phyloP scores from a whole-genome alignment of 2,329 filamentous ascomycete species.

The Aotearoamyces nothofagi region DNA sequence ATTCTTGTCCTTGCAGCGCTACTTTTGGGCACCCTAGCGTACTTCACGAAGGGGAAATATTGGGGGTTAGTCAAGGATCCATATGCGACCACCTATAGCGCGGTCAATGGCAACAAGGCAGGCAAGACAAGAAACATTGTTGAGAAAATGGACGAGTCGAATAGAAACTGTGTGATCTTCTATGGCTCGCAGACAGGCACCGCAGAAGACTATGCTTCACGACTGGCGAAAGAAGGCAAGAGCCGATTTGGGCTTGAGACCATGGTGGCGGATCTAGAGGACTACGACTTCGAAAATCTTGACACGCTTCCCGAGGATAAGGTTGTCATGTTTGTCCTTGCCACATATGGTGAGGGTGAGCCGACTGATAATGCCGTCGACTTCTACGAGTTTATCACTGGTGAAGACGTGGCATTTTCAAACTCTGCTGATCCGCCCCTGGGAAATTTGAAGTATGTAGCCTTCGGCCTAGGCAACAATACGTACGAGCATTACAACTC shows the following conservation, averaged over 20 bases:
- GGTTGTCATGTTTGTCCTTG: slow-evolving; percentile 85
- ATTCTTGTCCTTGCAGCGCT: slow-evolving; percentile 78
- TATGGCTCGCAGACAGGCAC: slow-evolving; percentile 98
- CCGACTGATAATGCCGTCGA: slow-evolving; percentile 98
- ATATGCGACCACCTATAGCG: slow-evolving; percentile 61
- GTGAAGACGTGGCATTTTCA: slow-evolving; percentile 69
- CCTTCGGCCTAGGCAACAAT: slow-evolving; percentile 96
- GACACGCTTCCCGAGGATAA: slow-evolving; percentile 83
- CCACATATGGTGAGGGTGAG: slow-evolving; percentile 96
- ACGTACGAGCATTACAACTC: slow-evolving; percentile 99
- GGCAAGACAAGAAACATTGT: slow-evolving; percentile 84
- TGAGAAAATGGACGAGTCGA: slow-evolving; percentile 88
- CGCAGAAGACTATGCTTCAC: slow-evolving; percentile 93
- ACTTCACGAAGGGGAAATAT: slow-evolving; percentile 94
- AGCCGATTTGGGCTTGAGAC: slow-evolving; percentile 93
- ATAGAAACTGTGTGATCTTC: slow-evolving; percentile 97
- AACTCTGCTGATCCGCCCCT: slow-evolving; percentile 61
- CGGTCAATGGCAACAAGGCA: slow-evolving; percentile 54
- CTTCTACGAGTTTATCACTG: slow-evolving; percentile 90
- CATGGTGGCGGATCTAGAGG: slow-evolving; percentile 95
- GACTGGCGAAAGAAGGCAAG: slow-evolving; percentile 92
- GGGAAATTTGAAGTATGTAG: slow-evolving; percentile 75
- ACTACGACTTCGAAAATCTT: slow-evolving; percentile 92
- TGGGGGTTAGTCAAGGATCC: slow-evolving; percentile 85
- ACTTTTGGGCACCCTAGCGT: slow-evolving; percentile 76